Percentiles rank a stretch among this genome's conserved stretches.
Conservation (phyloP, 148 eudicot genomes). For the Talinum fruticosum region DNA sequence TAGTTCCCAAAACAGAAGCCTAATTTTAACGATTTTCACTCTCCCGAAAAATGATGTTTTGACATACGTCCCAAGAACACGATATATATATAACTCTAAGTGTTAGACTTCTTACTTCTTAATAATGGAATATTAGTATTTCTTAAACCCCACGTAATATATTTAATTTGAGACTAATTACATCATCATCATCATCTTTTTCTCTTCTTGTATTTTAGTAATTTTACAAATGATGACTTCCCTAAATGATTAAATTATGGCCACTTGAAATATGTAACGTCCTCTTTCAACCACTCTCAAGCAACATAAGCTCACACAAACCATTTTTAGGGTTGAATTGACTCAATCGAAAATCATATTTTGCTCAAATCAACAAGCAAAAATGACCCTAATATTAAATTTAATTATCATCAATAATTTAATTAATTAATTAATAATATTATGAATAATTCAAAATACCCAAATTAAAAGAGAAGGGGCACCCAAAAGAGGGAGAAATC, state of each 20-base stretch:
- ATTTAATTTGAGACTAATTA: background rate
- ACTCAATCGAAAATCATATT: background rate
- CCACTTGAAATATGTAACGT: background rate
- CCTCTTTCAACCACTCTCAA: background rate
- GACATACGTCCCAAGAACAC: too few species aligned
- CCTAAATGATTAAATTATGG: background rate
- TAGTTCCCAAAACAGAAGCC: too few species aligned
- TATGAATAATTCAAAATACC: background rate
- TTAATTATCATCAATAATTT: background rate
- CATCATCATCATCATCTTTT: background rate
- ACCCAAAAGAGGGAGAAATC: background rate
- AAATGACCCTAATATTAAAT: too few species aligned
- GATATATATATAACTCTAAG: too few species aligned
- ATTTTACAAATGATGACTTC: background rate
- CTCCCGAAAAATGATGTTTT: too few species aligned
- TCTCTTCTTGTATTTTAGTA: background rate
- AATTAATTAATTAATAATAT: background rate
- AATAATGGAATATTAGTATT: background rate
- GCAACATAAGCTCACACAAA: too few species aligned
- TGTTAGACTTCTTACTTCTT: too few species aligned
- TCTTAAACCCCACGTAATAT: background rate
- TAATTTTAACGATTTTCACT: too few species aligned
- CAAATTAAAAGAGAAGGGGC: background rate
- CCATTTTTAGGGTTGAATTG: background rate
- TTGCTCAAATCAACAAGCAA: slow-evolving; percentile 5